These are phyloP conservation scores for Gonapodya sp. DNA, from an alignment of 192 early-diverging fungal species.

Conservation along the genomic window DNA sequence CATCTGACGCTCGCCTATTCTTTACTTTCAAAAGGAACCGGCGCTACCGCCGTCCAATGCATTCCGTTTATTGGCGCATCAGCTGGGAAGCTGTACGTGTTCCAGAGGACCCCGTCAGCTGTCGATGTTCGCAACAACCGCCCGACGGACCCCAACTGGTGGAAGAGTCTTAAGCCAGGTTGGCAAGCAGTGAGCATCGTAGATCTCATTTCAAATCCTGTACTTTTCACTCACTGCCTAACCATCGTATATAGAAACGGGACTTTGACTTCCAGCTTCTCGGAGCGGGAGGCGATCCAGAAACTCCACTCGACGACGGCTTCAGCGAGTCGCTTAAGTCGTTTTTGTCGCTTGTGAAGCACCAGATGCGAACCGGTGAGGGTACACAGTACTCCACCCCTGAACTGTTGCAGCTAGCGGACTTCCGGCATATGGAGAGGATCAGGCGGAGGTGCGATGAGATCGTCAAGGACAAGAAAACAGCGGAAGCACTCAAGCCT, in stretches of 20 bases:
- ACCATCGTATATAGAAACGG: background rate
- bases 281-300: background rate
- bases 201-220: no score
- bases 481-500: constrained; percentile 8
- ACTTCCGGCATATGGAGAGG: background rate
- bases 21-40: background rate
- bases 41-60: background rate
- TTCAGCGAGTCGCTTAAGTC: background rate
- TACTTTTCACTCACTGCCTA: no score
- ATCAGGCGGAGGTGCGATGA: background rate
- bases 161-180: background rate
- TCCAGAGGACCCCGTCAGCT: constrained; percentile 40
- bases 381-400: background rate
- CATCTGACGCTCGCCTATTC: background rate
- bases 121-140: constrained; percentile 15
- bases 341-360: background rate
- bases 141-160: background rate
- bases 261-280: no score
- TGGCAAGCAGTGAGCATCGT: no score
- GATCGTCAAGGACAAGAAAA: constrained; percentile 7
- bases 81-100: constrained; percentile 29
- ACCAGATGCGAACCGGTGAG: background rate
- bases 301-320: constrained; percentile 3
- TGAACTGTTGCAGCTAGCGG: background rate
- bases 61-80: constrained; percentile 32